Base-by-base conservation (phyloP, 139 green algal species). In the Chlamydomonas sp. region DNA sequence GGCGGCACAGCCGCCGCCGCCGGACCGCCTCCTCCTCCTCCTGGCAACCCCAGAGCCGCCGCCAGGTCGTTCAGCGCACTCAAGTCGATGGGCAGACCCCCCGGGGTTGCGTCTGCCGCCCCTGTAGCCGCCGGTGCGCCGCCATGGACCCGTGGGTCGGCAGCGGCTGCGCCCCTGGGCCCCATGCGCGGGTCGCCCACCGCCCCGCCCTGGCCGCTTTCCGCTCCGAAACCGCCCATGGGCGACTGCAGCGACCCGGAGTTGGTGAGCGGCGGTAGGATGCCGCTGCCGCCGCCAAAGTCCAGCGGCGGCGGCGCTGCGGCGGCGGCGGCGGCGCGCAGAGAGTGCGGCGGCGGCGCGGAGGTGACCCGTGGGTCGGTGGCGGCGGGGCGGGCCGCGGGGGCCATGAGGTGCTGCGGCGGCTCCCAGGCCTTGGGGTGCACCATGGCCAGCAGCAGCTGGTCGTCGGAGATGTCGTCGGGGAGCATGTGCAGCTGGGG, bases 371-470 rank as follows among this genome's bases (percentile, higher is more conserved):
- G 61, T 77, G n/a, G 15, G 5, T 16, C 2, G 63, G 16, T 2
- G 1, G 20, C 20, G 10, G n/a, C 64, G 57, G 17, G 66, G 15
- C 20, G 17, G 17, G 1, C 17, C 18, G 61, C 61, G n/a, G 66
- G 0, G 63, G 67, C 7, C n/a, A 63, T 20, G 6, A 59, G 31
- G 9, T 76, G 63, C 57, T 49, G 63, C n/a, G 63, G 63, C 62
- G 69, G 63, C 72, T 77, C 59, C 80, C 87, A 79, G 17, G 73
- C 85, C 63, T 91, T 90, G 18, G 87, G 88, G 71, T 95, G 91
- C 6, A 95, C 86, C n/a, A 95, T 79, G 57, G 92, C 89, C 78
- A 94, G 69, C 85, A 94, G 82, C 79, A 95, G 82, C 85, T 94
- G 79, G 57, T 84, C 80, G 62, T 69, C 63, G 1, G 63, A 63